phyloP scores from a whole-genome alignment of 176 grass and related monocot genomes.

The Ananas comosus region DNA sequence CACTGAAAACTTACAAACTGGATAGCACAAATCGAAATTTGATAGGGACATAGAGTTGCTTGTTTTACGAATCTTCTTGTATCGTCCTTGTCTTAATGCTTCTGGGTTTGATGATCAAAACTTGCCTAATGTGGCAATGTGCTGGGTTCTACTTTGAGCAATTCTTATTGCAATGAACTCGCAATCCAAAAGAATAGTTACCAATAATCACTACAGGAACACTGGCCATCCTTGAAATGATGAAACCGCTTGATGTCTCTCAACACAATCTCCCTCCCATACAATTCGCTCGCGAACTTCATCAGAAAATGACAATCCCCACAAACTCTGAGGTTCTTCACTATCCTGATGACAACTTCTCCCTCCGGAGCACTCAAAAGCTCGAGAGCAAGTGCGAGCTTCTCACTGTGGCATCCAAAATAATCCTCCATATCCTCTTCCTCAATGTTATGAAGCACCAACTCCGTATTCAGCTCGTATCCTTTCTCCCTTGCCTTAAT shows the following conservation, averaged over 20 bases:
- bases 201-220: conserved; percentile 35
- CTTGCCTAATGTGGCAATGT: no score
- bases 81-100: no score
- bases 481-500: conserved; percentile 23
- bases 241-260: conserved; percentile 40
- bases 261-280: conserved; percentile 21
- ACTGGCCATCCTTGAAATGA: conserved; percentile 29
- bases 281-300: no score
- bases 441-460: conserved; percentile 36
- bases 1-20: no score
- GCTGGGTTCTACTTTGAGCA: no score
- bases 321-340: conserved; percentile 39
- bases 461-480: conserved; percentile 27
- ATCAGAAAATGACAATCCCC: conserved; percentile 37
- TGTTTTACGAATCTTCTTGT: no score
- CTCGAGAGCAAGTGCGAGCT: conserved; percentile 26
- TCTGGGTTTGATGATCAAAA: no score
- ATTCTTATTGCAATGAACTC: background rate
- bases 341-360: conserved; percentile 16
- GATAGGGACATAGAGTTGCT: no score
- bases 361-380: conserved; percentile 12
- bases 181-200: background rate
- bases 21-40: no score
- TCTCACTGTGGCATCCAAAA: conserved; percentile 28
- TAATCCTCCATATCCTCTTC: conserved; percentile 33